Evolutionary conservation across 2,329 filamentous ascomycete species (phyloP).

Genomic region (Paecilomyces dactylethromorphus): DNA sequence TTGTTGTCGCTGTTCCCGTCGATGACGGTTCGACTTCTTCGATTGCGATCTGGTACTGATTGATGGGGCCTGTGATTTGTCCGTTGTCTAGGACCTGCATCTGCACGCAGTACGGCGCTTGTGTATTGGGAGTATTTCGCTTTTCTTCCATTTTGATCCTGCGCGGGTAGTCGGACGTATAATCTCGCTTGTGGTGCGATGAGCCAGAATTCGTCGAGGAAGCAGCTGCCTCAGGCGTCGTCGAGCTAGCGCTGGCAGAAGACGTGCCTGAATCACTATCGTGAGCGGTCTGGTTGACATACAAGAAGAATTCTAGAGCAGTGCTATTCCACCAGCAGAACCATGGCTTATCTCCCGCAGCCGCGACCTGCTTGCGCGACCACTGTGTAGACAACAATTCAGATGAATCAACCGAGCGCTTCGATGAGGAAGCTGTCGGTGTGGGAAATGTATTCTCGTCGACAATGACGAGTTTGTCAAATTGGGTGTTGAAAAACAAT

Average conservation of each 20-base stretch:
- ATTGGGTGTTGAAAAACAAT: conserved; percentile 55
- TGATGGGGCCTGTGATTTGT: conserved; percentile 22
- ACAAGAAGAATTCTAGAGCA: conserved; percentile 61
- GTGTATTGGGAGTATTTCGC: conserved; percentile 38
- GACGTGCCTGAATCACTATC: conserved; percentile 14
- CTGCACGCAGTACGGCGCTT: conserved; percentile 56
- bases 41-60: conserved; percentile 22
- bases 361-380: conserved; percentile 35
- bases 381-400: conserved; percentile 16
- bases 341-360: conserved; percentile 58
- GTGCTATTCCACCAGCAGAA: conserved; percentile 66
- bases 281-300: conserved; percentile 47
- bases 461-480: conserved; percentile 59
- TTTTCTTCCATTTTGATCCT: conserved; percentile 62
- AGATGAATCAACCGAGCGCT: conserved; percentile 20
- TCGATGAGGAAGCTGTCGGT: conserved; percentile 13
- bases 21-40: conserved; percentile 28
- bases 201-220: conserved; percentile 15
- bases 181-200: conserved; percentile 10
- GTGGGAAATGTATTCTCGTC: conserved; percentile 30
- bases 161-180: conserved; percentile 42
- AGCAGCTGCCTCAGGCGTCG: conserved; percentile 1
- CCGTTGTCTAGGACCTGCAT: conserved; percentile 54
- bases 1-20: conserved; percentile 23
- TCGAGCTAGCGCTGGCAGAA: conserved; percentile 3